Conservation (phyloP, 1,284 basidiomycete species). For the Vanrija humicola region DNA sequence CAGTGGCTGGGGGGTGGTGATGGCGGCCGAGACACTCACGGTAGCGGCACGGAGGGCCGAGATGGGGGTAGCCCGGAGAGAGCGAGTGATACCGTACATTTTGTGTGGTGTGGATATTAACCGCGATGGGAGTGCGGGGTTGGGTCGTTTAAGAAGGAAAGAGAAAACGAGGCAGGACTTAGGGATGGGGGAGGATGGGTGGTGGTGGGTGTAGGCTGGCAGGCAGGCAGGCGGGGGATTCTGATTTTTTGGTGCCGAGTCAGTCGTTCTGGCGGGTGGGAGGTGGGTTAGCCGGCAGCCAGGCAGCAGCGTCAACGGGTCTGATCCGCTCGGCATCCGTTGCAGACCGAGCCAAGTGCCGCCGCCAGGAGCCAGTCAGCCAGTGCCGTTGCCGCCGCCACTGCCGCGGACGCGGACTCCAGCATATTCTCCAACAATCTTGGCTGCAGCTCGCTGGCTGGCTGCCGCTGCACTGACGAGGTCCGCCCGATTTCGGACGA, state of each 20-base stretch:
- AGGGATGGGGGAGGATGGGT: background rate
- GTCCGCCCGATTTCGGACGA: no score
- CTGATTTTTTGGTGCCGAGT: conserved; percentile 6
- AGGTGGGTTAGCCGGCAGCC: no score
- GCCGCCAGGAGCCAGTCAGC: no score
- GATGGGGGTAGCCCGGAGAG: conserved; percentile 24
- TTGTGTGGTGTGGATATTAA: conserved; percentile 6
- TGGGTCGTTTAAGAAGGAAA: background rate
- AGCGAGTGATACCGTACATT: conserved; percentile 42
- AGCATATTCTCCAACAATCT: no score
- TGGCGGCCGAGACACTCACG: conserved; percentile 14
- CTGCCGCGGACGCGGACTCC: no score
- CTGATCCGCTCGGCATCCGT: no score
- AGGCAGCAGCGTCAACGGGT: no score
- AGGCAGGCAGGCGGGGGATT: background rate
- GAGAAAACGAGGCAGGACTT: conserved; percentile 1
- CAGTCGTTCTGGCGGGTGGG: no score
- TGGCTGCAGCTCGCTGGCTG: no score
- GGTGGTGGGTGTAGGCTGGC: background rate
- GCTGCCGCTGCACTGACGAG: no score
- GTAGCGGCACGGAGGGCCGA: conserved; percentile 23
- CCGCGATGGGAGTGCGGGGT: conserved; percentile 1
- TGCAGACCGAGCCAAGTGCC: no score
- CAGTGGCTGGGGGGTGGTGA: background rate
- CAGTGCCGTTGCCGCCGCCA: no score